Evolutionary conservation across 352 stramenopile genomes (phyloP).

Genomic region (Pelagophyceae sp.): DNA sequence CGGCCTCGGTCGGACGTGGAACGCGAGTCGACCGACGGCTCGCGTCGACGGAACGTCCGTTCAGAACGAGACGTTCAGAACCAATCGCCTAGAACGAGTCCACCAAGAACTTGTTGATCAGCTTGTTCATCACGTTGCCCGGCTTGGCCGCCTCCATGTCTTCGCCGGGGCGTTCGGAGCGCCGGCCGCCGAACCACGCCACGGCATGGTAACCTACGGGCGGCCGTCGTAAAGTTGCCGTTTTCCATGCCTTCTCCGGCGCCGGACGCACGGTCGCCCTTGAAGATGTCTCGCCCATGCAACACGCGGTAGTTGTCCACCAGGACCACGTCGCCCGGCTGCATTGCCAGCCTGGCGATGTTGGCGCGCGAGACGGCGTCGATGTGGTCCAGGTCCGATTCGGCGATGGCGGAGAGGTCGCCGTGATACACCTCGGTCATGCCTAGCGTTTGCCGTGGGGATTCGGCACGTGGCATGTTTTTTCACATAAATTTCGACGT

Average conservation of each 20-base stretch:
- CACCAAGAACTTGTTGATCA: slow-evolving; percentile 64
- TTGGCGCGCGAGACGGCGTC: slow-evolving; percentile 38
- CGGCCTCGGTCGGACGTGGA: too few species aligned
- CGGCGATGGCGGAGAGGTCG: slow-evolving; percentile 49
- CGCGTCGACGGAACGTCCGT: too few species aligned
- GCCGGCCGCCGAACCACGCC: slow-evolving; percentile 58
- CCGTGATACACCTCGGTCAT: slow-evolving; percentile 67
- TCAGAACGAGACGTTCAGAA: too few species aligned
- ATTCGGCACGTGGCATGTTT: too few species aligned
- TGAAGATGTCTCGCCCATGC: slow-evolving; percentile 58
- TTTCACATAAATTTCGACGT: too few species aligned
- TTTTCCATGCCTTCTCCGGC: not conserved
- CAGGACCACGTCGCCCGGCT: slow-evolving; percentile 59
- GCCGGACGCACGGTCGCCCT: slow-evolving; percentile 57
- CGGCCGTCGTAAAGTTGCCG: not conserved
- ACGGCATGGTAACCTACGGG: slow-evolving; percentile 27
- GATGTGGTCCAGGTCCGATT: slow-evolving; percentile 58
- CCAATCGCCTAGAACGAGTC: slow-evolving; percentile 33
- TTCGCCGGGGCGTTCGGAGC: slow-evolving; percentile 50
- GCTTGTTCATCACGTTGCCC: slow-evolving; percentile 46
- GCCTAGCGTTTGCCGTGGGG: too few species aligned
- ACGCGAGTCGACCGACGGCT: too few species aligned
- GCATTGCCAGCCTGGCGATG: slow-evolving; percentile 57
- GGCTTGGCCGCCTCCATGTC: slow-evolving; percentile 57
- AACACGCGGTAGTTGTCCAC: slow-evolving; percentile 63